Base-by-base conservation (phyloP, 2,329 filamentous ascomycete genomes). In the Aureobasidium sp. region DNA sequence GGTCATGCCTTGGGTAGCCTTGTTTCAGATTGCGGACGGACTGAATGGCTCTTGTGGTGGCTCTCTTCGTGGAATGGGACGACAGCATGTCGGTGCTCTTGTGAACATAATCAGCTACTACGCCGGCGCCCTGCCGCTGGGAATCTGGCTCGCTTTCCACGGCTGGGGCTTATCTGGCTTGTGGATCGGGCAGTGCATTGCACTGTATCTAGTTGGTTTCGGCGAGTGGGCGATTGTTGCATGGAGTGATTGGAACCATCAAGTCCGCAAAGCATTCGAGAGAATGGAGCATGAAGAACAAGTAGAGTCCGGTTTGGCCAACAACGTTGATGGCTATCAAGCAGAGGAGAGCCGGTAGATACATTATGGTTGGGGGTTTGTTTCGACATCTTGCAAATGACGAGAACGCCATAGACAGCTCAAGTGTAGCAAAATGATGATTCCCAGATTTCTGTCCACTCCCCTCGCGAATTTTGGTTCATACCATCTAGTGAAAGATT, bases 11-110 rank as follows among this genome's bases (percentile, higher is more conserved):
- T 93, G 86, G 68, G 91, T 96, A 0, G 91, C 91, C 0, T 78
- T 96, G 2, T 96, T 96, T 74, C 91, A 96, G 76, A 92, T 96
- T 63, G 90, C 91, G 0, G 91, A 96, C 71, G 91, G 91, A 0
- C 76, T 96, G 37, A 94, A 94, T 68, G 90, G 91, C 1, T 89
- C 85, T 63, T 96, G 91, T 70, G 91, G 91, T 1, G 91, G 91
- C 1, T 85, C 85, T 22, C 75, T 96, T 15, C 77, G 91, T 66
- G 91, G 91, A 0, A 94, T 93, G 89, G 91, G 91, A 2, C 78
- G 89, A 60, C 91, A 96, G 73, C 91, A 92, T 79, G 82, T 95
- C 54, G 91, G 91, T 15, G 91, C 90, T 1, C 76, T 85, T 1
- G 90, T 95, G 59, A 96, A 96, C 71, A 78, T 92, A 17, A 74